Evolutionary conservation across 2,329 filamentous ascomycete genomes (phyloP).

Genomic region (Pseudophaeomoniella oleicola): DNA sequence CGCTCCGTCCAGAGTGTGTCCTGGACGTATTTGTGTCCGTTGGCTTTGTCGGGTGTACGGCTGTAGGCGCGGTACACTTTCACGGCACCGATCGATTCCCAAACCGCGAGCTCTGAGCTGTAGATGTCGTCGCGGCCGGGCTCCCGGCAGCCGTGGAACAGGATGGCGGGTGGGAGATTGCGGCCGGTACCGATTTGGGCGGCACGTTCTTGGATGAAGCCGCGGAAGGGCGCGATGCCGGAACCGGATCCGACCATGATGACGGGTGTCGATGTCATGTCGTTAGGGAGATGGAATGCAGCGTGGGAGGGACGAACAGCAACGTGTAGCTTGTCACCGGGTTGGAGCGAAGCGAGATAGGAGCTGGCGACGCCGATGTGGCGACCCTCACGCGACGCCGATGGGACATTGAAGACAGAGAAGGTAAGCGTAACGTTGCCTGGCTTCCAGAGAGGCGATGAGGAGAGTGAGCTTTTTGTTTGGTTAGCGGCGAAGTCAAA

Average conservation of each 20-base stretch:
- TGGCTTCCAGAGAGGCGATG: constrained; percentile 48
- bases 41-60: constrained; percentile 28
- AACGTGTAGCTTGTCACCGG: constrained; percentile 19
- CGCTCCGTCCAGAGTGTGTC: constrained; percentile 35
- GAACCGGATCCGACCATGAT: constrained; percentile 39
- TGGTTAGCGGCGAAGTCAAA: too few species aligned
- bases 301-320: constrained; percentile 20
- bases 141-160: constrained; percentile 22
- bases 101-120: constrained; percentile 28
- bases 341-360: constrained; percentile 45
- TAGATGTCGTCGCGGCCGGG: constrained; percentile 22
- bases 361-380: constrained; percentile 55
- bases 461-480: constrained; percentile 67
- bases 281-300: constrained; percentile 31
- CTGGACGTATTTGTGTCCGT: constrained; percentile 39
- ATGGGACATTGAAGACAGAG: constrained; percentile 44
- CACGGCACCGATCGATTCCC: constrained; percentile 47
- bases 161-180: constrained; percentile 38
- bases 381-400: constrained; percentile 23
- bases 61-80: constrained; percentile 48
- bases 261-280: constrained; percentile 27
- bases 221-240: constrained; percentile 33
- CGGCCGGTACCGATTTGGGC: constrained; percentile 34
- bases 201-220: constrained; percentile 23
- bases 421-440: constrained; percentile 51